Base-by-base conservation (phyloP, 2,329 filamentous ascomycete genomes). In the Aureobasidium sp. region DNA sequence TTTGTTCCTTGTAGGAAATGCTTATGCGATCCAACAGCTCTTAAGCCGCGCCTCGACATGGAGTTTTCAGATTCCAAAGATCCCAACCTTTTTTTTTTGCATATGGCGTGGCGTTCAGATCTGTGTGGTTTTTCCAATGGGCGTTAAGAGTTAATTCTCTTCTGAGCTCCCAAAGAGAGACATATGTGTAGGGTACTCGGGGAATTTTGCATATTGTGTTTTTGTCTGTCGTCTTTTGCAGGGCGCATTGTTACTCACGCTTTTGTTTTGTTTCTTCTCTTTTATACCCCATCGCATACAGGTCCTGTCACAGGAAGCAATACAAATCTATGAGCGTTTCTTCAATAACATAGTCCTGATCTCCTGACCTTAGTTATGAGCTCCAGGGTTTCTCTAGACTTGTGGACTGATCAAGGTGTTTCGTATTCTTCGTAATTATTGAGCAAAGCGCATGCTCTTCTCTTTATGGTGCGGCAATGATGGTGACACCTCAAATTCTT, bases 11-110 rank as follows among this genome's bases (percentile, higher is more conserved):
- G 5, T 26, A 71, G 69, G 69, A 71, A 55, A 64, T 66, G 26
- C 62, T 72, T 15, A 64, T 69, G 59, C 66, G 70, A 15, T 64
- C 69, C 34, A 60, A 60, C 46, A 60, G 57, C 36, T 60, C 57
- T n/a, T 60, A 17, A 26, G 3, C 34, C 32, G 12, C 10, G 37
- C 17, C 24, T 17, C 7, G 12, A 46, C 6, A 8, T n/a, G 24
- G 26, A 41, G 5, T 29, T 32, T 24, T 55, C 20, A 32, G 37
- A 29, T 43, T 55, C 20, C 51, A n/a, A 24, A 20, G 20, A 24
- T 44, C 20, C n/a, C 17, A 5, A 20, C 20, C 20, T 20, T 20
- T 20, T 20, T 20, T 24, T 36, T 34, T 56, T 56, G 52, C 52
- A 57, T 57, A 57, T 57, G 53, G 53, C 53, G 53, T 8, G 53